Base-by-base conservation (phyloP, 306 rosid genomes). In the Hippophae gyantsensis region DNA sequence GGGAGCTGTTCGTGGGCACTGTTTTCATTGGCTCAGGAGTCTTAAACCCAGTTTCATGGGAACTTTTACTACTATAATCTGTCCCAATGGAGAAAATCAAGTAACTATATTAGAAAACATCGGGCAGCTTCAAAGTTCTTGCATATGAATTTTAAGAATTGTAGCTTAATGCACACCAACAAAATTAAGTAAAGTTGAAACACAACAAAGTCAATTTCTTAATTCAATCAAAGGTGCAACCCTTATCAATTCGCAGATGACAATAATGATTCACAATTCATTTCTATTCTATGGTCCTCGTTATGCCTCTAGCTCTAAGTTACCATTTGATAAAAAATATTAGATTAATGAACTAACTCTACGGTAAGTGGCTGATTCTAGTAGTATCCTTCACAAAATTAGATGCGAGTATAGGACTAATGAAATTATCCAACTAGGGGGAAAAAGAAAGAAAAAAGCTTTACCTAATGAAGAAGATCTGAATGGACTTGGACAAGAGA, bases 1-100 rank as follows among this genome's bases (percentile, higher is more conserved):
- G 95, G 77, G 90, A 74, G 85, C 81, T 79, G 61, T 66, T 82
- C 54, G 79, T 70, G 70, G 80, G 81, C 73, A 79, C 81, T 23
- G 65, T 62, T 74, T 79, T 93, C 81, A 75, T 90, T 49, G 76
- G 68, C 45, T 68, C 73, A 51, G 81, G 80, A 56, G 74, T 68
- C 76, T 75, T 79, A 45, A 63, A 65, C 65, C 73, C 68, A 53
- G 69, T 48, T 65, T 62, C 68, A 40, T 71, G 64, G 9, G 84
- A 67, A 69, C 68, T 68, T 79, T 57, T 76, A 56, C 77, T 61
- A 42, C 69, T 73, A 68, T 72, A 70, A 75, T 78, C 97, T 54
- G 83, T 56, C 54, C 80, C 83, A 75, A 52, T 45, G 6, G 42
- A 57, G 52, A 66, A 62, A 54, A 62, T 56, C 66, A 14, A 23